phyloP scores from a whole-genome alignment of 2,329 filamentous ascomycete genomes.

The Xylariaceae sp. region DNA sequence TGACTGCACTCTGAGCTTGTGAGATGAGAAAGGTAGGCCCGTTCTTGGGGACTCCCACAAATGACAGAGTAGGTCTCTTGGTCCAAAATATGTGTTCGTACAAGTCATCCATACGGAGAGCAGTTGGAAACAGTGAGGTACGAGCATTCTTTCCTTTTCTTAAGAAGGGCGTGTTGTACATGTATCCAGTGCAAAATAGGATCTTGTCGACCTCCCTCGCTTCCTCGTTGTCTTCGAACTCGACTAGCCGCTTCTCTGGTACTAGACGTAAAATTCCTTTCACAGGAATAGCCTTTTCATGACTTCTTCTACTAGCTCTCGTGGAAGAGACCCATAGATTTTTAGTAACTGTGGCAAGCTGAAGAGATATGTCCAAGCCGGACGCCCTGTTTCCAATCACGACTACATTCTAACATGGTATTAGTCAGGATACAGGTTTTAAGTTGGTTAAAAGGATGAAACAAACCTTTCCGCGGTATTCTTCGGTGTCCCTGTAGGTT shows the following conservation, averaged over 20 bases:
- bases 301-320: neutral
- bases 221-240: neutral
- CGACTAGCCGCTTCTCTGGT: neutral
- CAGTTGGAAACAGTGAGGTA: neutral
- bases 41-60: neutral
- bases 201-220: neutral
- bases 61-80: neutral
- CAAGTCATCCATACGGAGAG: neutral
- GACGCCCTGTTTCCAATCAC: slow-evolving; percentile 4
- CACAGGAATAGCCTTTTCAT: neutral
- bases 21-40: neutral
- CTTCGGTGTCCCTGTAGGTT: neutral
- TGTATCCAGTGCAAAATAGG: slow-evolving; percentile 1
- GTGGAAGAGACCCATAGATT: slow-evolving; percentile 5
- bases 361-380: slow-evolving; percentile 3
- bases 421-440: neutral
- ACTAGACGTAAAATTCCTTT: neutral
- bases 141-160: neutral
- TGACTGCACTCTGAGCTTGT: neutral
- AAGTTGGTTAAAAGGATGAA: neutral
- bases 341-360: neutral
- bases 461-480: neutral
- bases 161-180: neutral
- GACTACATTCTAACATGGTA: neutral
- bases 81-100: slow-evolving; percentile 10